These are phyloP conservation scores for Micractinium conductrix DNA, from an alignment of 139 green algal genomes.

Conservation along the genomic window DNA sequence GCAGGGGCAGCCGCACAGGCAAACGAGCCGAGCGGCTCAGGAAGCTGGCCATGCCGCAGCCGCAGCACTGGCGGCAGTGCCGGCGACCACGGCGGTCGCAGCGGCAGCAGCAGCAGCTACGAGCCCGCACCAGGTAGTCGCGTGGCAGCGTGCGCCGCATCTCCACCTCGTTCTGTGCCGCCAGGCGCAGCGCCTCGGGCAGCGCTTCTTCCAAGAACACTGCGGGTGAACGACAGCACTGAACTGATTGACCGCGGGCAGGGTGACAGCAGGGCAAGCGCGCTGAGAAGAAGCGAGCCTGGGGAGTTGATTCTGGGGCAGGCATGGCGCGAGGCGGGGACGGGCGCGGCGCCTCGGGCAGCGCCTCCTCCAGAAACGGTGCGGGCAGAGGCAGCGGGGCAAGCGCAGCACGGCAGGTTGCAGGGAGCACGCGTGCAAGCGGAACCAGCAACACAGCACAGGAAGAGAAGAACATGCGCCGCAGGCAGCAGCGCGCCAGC, in stretches of 20 bases:
- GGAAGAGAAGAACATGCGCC: background rate
- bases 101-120: too few relatives aligned
- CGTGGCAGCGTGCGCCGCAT: slow-evolving; percentile 52
- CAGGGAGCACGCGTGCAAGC: background rate
- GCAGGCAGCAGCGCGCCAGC: background rate
- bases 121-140: slow-evolving; percentile 40
- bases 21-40: too few relatives aligned
- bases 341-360: background rate
- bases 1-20: too few relatives aligned
- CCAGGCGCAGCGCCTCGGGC: slow-evolving; percentile 48
- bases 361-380: slow-evolving; percentile 17
- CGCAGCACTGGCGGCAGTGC: too few relatives aligned
- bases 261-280: background rate
- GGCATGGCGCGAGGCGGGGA: background rate
- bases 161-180: slow-evolving; percentile 44
- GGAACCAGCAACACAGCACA: background rate
- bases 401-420: background rate
- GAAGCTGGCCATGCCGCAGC: too few relatives aligned
- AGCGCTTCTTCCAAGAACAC: slow-evolving; percentile 43
- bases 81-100: too few relatives aligned
- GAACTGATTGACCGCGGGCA: background rate
- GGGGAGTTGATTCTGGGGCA: background rate
- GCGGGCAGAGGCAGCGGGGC: background rate
- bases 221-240: background rate
- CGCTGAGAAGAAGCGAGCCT: too few relatives aligned